Evolutionary conservation across 805 yeast species (phyloP).

Genomic region (Nakazawaea ambrosiae): DNA sequence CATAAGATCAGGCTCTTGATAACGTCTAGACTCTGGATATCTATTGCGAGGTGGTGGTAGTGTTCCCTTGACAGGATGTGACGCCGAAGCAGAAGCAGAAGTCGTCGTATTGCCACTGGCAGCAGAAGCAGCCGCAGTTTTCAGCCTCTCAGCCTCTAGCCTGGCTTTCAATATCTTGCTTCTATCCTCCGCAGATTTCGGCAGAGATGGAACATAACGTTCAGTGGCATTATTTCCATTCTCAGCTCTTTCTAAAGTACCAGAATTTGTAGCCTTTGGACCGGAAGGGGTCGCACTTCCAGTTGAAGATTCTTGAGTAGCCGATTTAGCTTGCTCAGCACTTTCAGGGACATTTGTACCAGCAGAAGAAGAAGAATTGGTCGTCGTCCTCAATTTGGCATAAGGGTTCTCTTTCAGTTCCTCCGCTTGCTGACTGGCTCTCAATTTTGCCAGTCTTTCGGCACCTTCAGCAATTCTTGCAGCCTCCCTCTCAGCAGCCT

Average conservation of each 20-base stretch:
- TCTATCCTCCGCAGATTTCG: not conserved
- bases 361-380: not conserved
- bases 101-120: too few relatives aligned
- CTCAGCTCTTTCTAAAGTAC: not conserved
- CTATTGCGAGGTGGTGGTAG: too few relatives aligned
- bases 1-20: too few relatives aligned
- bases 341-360: not conserved
- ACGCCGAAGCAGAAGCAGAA: too few relatives aligned
- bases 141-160: constrained; percentile 1
- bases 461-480: not conserved
- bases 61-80: too few relatives aligned
- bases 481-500: not conserved
- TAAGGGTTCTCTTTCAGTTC: constrained; percentile 1
- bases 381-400: constrained; percentile 1
- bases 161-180: not conserved
- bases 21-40: too few relatives aligned
- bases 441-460: not conserved
- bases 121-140: not conserved
- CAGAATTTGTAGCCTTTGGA: not conserved
- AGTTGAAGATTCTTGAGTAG: not conserved
- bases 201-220: not conserved
- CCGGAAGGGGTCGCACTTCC: not conserved
- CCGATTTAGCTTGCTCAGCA: not conserved
- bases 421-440: not conserved
- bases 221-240: not conserved